These are phyloP conservation scores for Leccinum sublutescens DNA, from an alignment of 768 basidiomycete genomes.

Conservation along the genomic window DNA sequence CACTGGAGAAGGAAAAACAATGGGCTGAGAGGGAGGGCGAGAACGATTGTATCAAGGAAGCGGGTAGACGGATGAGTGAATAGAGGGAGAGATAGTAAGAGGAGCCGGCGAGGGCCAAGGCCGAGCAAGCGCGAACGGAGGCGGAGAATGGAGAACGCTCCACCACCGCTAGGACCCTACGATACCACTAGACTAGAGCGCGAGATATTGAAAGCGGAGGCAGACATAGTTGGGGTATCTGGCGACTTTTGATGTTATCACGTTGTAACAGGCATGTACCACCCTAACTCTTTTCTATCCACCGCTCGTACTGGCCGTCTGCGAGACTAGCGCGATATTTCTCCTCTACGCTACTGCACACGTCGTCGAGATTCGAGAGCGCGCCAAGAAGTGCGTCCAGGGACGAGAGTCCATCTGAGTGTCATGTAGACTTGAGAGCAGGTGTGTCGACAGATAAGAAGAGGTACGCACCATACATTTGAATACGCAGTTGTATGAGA, in stretches of 20 bases:
- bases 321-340: constrained; percentile 61
- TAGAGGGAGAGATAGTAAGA: constrained; percentile 41
- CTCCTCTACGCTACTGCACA: constrained; percentile 70
- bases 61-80: constrained; percentile 52
- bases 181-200: too few species aligned
- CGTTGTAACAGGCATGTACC: not conserved
- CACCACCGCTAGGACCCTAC: constrained; percentile 58
- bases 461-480: constrained; percentile 89
- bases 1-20: constrained; percentile 58
- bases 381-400: constrained; percentile 76
- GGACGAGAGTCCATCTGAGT: constrained; percentile 80
- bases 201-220: too few species aligned
- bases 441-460: not conserved
- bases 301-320: constrained; percentile 55
- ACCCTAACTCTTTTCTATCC: constrained; percentile 63
- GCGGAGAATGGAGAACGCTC: constrained; percentile 41
- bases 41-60: constrained; percentile 72
- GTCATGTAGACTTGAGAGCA: not conserved
- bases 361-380: constrained; percentile 71
- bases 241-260: too few species aligned
- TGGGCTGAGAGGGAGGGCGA: constrained; percentile 51
- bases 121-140: constrained; percentile 15
- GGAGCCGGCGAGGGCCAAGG: constrained; percentile 40
- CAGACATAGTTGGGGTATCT: too few species aligned
- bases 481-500: constrained; percentile 94